Evolutionary conservation across 2,329 filamentous ascomycete genomes (phyloP), one percentile per base, ranked within the genome.

Genomic region (Dichotomopilus funicola): DNA sequence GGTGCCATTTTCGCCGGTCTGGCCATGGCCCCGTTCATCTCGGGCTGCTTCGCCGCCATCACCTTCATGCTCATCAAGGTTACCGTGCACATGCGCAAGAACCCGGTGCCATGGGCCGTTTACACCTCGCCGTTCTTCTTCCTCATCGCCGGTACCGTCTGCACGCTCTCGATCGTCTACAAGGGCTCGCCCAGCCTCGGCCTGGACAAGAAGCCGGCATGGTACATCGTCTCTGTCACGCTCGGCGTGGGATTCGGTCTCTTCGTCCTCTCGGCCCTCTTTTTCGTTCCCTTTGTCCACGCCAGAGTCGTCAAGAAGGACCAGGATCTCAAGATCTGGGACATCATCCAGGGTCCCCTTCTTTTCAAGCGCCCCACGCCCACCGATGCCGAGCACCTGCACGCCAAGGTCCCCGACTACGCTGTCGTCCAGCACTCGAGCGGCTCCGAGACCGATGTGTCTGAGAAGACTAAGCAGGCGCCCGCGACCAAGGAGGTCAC

Each of bases 91-190:
- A 69, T 86, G 59, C 86, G 87, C 68, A 83, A 78, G 71, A 83
- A 88, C 70, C 86, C 87, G 5, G 77, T 88, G 2, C 79, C 76
- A 6, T 89, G 85, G 86, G 86, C 87, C 33, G 80, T 91, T 53
- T 89, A 78, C 72, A 85, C 80, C 51, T 84, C 86, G 1, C 88
- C 87, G 8, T 82, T 87, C 72, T 91, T 85, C 74, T 91, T 91
- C 78, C 81, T 90, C 54, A 80, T 91, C 57, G 86, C 87, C 54
- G 85, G 78, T 54, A 88, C 85, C 56, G 73, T 91, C 65, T 89
- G 86, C 73, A 87, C 87, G 0, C 77, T 91, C 5, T 89, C 85
- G 44, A 83, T 91, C 64, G 87, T 91, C 63, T 90, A 89, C 79
- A 90, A 91, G 78, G 87, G 87, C 36, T 89, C 87, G 8, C 86